A percentile compares a stretch with the other conserved stretches of the same genome.
These are phyloP conservation scores for Flaveria ramosissima DNA, from an alignment of 129 eudicot species.

Conservation along the genomic window DNA sequence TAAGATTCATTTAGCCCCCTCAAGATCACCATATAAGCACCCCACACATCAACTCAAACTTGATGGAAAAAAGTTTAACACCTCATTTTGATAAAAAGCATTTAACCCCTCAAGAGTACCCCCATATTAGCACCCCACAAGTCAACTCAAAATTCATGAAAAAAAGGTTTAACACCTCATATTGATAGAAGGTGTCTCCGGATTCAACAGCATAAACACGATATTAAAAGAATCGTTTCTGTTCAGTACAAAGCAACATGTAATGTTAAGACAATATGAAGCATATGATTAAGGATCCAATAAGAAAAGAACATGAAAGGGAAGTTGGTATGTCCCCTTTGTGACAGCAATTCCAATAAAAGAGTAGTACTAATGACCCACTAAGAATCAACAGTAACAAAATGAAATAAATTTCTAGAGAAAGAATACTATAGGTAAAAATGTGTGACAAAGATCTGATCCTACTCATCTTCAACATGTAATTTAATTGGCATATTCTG, in stretches of 20 bases:
- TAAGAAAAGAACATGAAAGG: conserved; percentile 3
- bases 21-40: conserved; percentile 29
- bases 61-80: conserved; percentile 18
- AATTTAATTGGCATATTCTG: conserved; percentile 18
- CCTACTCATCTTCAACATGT: conserved; percentile 11
- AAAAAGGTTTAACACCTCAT: conserved; percentile 29
- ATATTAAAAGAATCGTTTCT: conserved; percentile 15
- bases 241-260: conserved; percentile 10
- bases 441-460: conserved; percentile 10
- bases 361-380: conserved; percentile 21
- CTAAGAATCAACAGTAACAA: background rate
- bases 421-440: background rate
- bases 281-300: background rate
- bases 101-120: background rate
- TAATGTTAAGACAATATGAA: conserved; percentile 15
- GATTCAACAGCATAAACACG: conserved; percentile 35
- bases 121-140: conserved; percentile 33
- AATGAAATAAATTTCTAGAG: background rate
- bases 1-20: conserved; percentile 45
- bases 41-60: conserved; percentile 43
- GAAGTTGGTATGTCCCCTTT: conserved; percentile 23
- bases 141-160: conserved; percentile 32
- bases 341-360: conserved; percentile 13
- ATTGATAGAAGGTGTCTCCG: conserved; percentile 17
- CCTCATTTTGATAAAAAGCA: conserved; percentile 14